Percentiles rank a stretch among this genome's conserved stretches.
phyloP scores from a whole-genome alignment of 106 monocot genomes.

The Cymbidium sinense region DNA sequence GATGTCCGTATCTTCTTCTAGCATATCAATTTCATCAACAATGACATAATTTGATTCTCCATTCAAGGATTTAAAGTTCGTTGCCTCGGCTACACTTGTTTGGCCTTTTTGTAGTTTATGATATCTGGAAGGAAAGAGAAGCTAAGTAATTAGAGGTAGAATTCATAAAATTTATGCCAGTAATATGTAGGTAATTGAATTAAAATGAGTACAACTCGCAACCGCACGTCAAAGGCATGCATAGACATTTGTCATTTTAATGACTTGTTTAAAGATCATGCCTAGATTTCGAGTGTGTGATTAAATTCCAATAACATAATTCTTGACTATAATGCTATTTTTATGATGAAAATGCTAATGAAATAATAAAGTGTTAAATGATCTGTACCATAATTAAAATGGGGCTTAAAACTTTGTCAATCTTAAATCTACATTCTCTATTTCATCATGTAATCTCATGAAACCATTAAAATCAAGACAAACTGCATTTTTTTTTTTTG shows the following conservation, averaged over 20 bases:
- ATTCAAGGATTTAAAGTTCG: slow-evolving; percentile 9
- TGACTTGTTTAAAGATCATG: too few relatives aligned
- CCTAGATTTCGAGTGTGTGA: not conserved
- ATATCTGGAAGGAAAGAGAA: slow-evolving; percentile 38
- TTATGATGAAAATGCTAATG: too few relatives aligned
- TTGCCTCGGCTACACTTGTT: slow-evolving; percentile 22
- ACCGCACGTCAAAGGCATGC: not conserved
- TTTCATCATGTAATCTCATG: too few relatives aligned
- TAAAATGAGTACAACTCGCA: not conserved
- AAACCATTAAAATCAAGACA: too few relatives aligned
- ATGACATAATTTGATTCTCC: slow-evolving; percentile 45
- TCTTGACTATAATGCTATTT: too few relatives aligned
- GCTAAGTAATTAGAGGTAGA: not conserved
- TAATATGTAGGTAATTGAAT: not conserved
- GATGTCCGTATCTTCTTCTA: not conserved
- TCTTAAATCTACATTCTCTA: too few relatives aligned
- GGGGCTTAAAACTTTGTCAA: too few relatives aligned
- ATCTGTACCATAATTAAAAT: too few relatives aligned
- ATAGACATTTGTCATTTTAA: not conserved
- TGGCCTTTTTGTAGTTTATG: slow-evolving; percentile 49
- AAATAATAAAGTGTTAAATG: too few relatives aligned
- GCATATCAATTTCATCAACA: slow-evolving; percentile 40
- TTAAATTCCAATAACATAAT: not conserved
- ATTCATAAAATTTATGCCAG: too few relatives aligned
- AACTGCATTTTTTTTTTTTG: too few relatives aligned